Base-by-base conservation (phyloP, 495 filamentous ascomycete species). In the Aspergillus biplanus region DNA sequence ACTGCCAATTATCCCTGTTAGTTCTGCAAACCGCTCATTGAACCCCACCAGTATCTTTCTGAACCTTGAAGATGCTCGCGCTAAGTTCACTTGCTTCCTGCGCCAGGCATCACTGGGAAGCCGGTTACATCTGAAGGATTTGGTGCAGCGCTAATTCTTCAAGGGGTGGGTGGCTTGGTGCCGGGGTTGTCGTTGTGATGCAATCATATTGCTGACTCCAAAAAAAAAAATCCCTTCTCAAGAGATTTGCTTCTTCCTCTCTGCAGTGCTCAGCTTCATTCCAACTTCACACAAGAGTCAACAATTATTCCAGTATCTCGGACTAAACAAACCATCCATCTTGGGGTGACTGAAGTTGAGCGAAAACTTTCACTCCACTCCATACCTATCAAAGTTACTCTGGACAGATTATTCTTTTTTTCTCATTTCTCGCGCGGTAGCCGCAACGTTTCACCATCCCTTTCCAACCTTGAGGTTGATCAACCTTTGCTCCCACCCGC, bases 51-150 rank as follows among this genome's bases (percentile, higher is more conserved):
- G 27, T 54, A 54, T 54, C 52, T 54, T 6, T 12, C 21, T 54
- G 27, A 54, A 54, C 27, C 52, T 33, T 54, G 21, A 33, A 34
- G 34, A 21, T 34, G 52, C 21, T 27, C 15, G 21, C 52, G 32
- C 52, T 50, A 50, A 27, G 47, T 27, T 50, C 5, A 50, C 47
- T 54, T 54, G 11, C 52, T 34, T 54, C 52, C 52, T 54, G 52
- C 33, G 52, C 52, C 12, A 50, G 21, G 27, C 52, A 33, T 32
- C 0, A 34, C 32, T 33, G 21, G 39, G 52, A 9, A 54, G 16
- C 27, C 34, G 50, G 59, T 55, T 55, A 56, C 52, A 62, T 55
- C 42, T 62, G 42, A 33, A 62, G 59, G 59, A 62, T 42, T 53
- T 44, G 48, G 50, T 53, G 50, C 58, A 44, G 35, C 37, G 50